These are phyloP conservation scores for Talaromyces amestolkiae DNA, from an alignment of 2,329 filamentous ascomycete species.

Conservation along the genomic window DNA sequence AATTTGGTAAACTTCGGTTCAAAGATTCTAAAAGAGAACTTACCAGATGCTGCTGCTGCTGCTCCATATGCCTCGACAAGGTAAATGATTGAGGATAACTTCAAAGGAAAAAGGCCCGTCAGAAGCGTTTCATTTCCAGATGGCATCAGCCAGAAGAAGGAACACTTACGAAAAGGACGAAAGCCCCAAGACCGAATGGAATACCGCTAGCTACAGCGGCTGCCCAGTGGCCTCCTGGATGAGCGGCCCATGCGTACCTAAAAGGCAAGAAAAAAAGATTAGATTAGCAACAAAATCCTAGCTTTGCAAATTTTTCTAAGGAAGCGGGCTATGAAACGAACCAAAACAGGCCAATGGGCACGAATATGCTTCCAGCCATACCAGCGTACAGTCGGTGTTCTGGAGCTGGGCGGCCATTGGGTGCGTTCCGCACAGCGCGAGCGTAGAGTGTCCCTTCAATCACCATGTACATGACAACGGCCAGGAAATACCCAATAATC, in stretches of 20 bases:
- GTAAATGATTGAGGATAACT: constrained; percentile 16
- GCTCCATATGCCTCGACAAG: constrained; percentile 17
- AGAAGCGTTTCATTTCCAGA: background rate
- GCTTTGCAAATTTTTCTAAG: background rate
- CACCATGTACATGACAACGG: constrained; percentile 23
- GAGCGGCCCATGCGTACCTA: constrained; percentile 17
- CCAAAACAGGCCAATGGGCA: constrained; percentile 23
- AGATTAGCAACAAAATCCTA: background rate
- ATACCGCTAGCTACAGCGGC: constrained; percentile 13
- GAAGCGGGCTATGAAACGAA: constrained; percentile 3
- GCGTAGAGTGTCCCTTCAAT: constrained; percentile 22
- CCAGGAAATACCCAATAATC: constrained; percentile 61
- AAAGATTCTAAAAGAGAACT: background rate
- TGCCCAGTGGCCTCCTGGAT: constrained; percentile 14
- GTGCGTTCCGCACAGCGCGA: constrained; percentile 12
- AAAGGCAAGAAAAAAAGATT: constrained; percentile 6
- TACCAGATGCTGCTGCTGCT: constrained; percentile 16
- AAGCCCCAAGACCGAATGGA: constrained; percentile 18
- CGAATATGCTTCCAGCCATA: constrained; percentile 23
- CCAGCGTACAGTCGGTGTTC: constrained; percentile 25
- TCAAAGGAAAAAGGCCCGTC: background rate
- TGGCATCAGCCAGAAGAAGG: background rate
- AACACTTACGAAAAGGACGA: constrained; percentile 17
- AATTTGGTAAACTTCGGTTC: background rate
- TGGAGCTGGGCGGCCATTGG: constrained; percentile 16